Evolutionary conservation across 163 green algal species (phyloP).

Genomic region (Scenedesmus sp.): DNA sequence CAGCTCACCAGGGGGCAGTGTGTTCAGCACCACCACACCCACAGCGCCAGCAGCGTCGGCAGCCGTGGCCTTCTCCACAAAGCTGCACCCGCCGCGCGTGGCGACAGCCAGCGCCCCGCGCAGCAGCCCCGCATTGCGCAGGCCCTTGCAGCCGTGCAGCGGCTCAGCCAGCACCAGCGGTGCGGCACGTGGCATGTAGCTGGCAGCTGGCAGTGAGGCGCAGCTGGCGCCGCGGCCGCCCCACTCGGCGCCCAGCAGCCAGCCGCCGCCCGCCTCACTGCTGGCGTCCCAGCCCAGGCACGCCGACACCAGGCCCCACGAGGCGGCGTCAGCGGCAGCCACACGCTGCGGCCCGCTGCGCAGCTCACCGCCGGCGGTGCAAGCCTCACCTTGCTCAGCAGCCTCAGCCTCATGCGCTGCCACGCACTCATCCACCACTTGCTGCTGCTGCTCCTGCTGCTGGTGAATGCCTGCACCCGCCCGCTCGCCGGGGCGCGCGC

Average conservation of each 20-base stretch:
- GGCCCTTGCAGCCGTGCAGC: conserved; percentile 55
- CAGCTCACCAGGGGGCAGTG: conserved; percentile 37
- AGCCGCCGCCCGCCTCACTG: conserved; percentile 2
- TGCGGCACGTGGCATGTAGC: conserved; percentile 44
- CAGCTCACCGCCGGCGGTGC: neutral
- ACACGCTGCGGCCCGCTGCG: neutral
- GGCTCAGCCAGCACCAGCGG: conserved; percentile 55
- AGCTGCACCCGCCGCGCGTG: conserved; percentile 70
- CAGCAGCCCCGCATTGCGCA: conserved; percentile 55
- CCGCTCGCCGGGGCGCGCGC: no score
- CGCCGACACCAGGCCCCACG: neutral
- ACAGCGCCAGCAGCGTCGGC: conserved; percentile 54
- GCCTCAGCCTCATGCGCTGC: neutral
- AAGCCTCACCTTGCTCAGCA: neutral
- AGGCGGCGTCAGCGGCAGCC: neutral
- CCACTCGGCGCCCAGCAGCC: conserved; percentile 16
- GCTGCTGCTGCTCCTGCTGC: conserved; percentile 35
- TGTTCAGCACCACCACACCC: conserved; percentile 55
- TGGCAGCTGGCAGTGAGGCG: neutral
- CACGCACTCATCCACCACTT: neutral
- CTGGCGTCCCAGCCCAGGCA: conserved; percentile 13
- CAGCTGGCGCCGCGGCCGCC: neutral
- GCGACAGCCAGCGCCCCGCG: conserved; percentile 64
- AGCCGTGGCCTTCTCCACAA: conserved; percentile 63
- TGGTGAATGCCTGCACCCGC: neutral